These are phyloP conservation scores for Sordaria brevicollis DNA, from an alignment of 495 filamentous ascomycete species.

Conservation along the genomic window DNA sequence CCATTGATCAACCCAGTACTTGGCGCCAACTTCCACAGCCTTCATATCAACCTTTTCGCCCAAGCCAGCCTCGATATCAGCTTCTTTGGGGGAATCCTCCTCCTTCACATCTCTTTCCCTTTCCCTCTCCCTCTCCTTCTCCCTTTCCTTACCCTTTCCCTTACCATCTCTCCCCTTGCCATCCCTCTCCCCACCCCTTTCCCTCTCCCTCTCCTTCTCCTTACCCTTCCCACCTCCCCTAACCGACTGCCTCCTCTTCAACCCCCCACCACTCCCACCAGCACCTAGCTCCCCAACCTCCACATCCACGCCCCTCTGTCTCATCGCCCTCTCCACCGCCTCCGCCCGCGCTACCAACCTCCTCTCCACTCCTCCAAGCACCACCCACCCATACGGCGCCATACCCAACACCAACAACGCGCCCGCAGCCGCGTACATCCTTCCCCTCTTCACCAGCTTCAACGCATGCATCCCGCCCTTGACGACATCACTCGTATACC, in stretches of 20 bases:
- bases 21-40: conserved; percentile 26
- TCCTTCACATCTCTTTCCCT: background rate
- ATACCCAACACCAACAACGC: conserved; percentile 26
- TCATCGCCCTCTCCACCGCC: conserved; percentile 21
- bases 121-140: background rate
- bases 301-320: conserved; percentile 6
- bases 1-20: conserved; percentile 45
- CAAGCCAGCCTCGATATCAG: conserved; percentile 1
- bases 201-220: conserved; percentile 1
- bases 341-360: conserved; percentile 26
- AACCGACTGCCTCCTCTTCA: background rate
- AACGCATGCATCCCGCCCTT: background rate
- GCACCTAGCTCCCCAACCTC: background rate
- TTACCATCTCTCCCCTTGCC: background rate
- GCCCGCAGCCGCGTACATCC: conserved; percentile 34
- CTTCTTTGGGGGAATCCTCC: background rate
- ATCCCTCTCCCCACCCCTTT: conserved; percentile 1
- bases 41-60: conserved; percentile 20
- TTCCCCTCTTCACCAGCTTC: background rate
- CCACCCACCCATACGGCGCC: conserved; percentile 38
- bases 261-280: background rate
- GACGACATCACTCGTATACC: background rate
- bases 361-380: conserved; percentile 35
- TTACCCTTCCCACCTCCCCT: background rate
- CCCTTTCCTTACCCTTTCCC: background rate